Conservation (phyloP, 257 asterid species). For the Paulownia fortunei region DNA sequence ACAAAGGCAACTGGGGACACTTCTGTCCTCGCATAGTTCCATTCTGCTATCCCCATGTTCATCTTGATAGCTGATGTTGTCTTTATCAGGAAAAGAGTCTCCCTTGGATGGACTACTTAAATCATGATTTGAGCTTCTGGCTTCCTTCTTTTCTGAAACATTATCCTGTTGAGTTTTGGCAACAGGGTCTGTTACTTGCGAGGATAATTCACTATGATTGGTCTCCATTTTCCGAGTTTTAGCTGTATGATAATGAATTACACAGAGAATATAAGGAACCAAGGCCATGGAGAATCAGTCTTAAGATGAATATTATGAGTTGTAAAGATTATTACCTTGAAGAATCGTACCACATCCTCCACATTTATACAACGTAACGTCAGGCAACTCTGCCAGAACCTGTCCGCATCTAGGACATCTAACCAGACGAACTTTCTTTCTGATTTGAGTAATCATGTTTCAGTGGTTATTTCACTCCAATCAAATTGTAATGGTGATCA, state of each 20-base stretch:
- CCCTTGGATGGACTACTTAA: constrained; percentile 31
- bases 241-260: constrained; percentile 51
- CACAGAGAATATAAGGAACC: constrained; percentile 23
- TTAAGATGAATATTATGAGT: not conserved
- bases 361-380: constrained; percentile 65
- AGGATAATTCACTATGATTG: constrained; percentile 28
- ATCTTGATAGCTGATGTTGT: constrained; percentile 19
- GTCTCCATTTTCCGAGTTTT: constrained; percentile 49
- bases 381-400: constrained; percentile 68
- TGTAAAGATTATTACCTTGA: constrained; percentile 52
- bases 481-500: constrained; percentile 20
- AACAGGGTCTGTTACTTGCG: constrained; percentile 33
- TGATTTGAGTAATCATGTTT: constrained; percentile 57
- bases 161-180: constrained; percentile 25
- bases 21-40: constrained; percentile 37
- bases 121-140: constrained; percentile 39
- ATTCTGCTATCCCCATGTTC: constrained; percentile 20
- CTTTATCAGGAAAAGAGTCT: constrained; percentile 37
- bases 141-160: constrained; percentile 39
- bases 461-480: constrained; percentile 22
- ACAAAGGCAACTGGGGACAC: constrained; percentile 36
- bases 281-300: not conserved
- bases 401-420: constrained; percentile 76
- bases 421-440: constrained; percentile 63
- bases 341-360: constrained; percentile 87